Evolutionary conservation across 2,329 filamentous ascomycete species (phyloP), one percentile per base, ranked within the genome.

Genomic region (Neopestalotiopsis sp.): DNA sequence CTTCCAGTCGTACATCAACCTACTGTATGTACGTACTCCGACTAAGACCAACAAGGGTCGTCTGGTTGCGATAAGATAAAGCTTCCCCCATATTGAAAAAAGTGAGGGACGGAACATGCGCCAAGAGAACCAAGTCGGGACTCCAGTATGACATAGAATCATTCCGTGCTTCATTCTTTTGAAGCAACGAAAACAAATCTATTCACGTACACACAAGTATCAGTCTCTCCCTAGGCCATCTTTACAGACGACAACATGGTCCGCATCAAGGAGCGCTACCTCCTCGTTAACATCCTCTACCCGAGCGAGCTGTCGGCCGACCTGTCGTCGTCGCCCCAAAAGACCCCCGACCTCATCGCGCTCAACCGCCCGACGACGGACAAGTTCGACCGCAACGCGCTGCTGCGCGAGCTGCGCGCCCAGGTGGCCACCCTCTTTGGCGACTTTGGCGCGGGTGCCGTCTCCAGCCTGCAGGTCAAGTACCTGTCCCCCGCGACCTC

Each of bases 211-310:
- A 45, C 10, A n/a, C 38, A 62, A 14, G 28, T 34, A 14, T 49
- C 17, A 17, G 12, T 14, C 17, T 4, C n/a, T 28, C 28, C 9
- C 2, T 59, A 17, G 28, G 2, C 59, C 12, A n/a, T 4, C 24
- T 7, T 34, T 13, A 14, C 59, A 38, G 24, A 28, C 71, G 45
- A 24, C 73, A 82, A 58, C 63, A 98, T 99, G 96, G 96, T 99
- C 70, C 94, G 96, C 78, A 89, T 98, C 74, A 99, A 99, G 82
- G 92, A 97, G 81, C 91, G 96, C 75, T 99, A 99, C 80, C 88
- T 99, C 20, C 90, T 98, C n/a, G 89, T 98, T 71, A 94, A 97
- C 78, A 94, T 98, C 73, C 86, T 98, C 61, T 98, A 98, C 76
- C 94, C 95, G 0, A 86, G 90, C 6, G 83, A 88, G 13, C 71